Base-by-base conservation (phyloP, 257 asterid genomes). In the Verbena officinalis region DNA sequence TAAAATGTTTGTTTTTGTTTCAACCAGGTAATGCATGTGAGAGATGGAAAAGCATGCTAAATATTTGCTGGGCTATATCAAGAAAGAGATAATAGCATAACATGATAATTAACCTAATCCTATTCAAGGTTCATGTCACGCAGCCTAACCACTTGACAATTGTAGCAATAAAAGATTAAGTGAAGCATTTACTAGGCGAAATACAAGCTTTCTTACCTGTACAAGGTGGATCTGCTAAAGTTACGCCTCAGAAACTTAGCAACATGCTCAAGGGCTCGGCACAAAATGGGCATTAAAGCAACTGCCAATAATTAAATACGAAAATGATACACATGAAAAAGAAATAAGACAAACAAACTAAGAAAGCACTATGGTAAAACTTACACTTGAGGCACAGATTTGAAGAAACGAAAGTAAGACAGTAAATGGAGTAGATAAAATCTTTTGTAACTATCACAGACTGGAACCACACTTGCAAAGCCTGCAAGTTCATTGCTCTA, bases 401-500 rank as follows among this genome's bases (percentile, higher is more conserved):
- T 31, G 98, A 85, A 48, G 85, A 63, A 68, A 83, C 76, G 59
- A 89, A 93, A 56, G 80, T 77, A 31, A 93, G 83, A 85, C 96
- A 86, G 86, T 90, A 93, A 55, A 83, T 62, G 49, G 85, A 74
- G 84, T 68, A 77, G 73, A 93, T 70, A 78, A 93, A 93, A 75
- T 93, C 97, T 76, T 88, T 93, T 68, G 95, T 77, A 68, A 68
- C 85, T 55, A 86, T 34, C 65, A 93, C 89, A 0, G 95, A 77
- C 77, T 93, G 95, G 74, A 93, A 86, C 99, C 97, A 93, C 42
- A 75, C 80, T 90, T 86, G 96, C 77, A 93, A 64, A 19, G 91
- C 95, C 80, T 87, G 95, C 77, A 86, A 40, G 75, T 90, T 86
- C 99, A 94, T 87, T 46, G 87, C 95, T 78, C 96, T 79, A 1